Evolutionary conservation across 306 rosid genomes (phyloP).

Genomic region (Cucurbita maxima): DNA sequence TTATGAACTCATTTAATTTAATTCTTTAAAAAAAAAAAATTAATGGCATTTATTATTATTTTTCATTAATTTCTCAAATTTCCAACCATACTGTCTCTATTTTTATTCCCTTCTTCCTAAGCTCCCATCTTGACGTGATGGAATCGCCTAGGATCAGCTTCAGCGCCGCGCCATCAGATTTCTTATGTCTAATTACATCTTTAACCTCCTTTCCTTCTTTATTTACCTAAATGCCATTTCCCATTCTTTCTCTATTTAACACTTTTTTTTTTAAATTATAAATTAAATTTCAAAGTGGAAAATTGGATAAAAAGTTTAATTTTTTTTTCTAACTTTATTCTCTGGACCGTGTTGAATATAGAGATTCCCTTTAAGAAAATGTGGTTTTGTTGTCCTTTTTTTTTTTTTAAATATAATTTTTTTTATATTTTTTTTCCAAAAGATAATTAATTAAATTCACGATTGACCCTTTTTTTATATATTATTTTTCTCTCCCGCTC

Average conservation of each 20-base stretch:
- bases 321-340: background rate
- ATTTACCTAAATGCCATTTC: background rate
- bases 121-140: conserved; percentile 36
- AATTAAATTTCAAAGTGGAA: background rate
- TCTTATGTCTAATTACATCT: background rate
- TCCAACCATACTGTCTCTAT: background rate
- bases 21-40: background rate
- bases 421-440: background rate
- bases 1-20: background rate
- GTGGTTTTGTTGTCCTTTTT: background rate
- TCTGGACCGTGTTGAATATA: background rate
- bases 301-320: background rate
- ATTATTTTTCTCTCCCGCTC: too few species aligned
- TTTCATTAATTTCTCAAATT: background rate
- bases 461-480: too few species aligned
- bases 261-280: background rate
- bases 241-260: background rate
- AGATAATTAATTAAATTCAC: background rate
- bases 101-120: background rate
- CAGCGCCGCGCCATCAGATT: background rate
- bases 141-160: conserved; percentile 23
- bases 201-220: background rate
- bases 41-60: background rate
- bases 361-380: background rate
- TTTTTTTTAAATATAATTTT: background rate